Conservation (phyloP, 768 basidiomycete species). For the Boletus vermiculosoides region DNA sequence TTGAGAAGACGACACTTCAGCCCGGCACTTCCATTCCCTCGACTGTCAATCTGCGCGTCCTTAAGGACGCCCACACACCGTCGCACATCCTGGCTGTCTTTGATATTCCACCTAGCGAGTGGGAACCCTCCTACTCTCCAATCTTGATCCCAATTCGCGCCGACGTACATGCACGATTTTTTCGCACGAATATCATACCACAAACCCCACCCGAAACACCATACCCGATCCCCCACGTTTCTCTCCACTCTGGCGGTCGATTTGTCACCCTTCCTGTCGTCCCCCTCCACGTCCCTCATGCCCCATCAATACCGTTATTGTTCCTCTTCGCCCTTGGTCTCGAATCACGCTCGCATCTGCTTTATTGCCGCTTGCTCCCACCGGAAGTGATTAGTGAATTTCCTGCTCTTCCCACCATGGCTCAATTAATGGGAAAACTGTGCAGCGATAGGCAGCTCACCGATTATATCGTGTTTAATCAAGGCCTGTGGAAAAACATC, state of each 20-base stretch:
- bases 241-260: constrained; percentile 22
- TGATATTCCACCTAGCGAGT: constrained; percentile 30
- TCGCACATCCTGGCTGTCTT: constrained; percentile 57
- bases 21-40: constrained; percentile 36
- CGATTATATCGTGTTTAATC: constrained; percentile 40
- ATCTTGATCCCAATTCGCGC: constrained; percentile 54
- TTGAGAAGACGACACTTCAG: constrained; percentile 24
- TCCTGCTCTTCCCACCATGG: constrained; percentile 59
- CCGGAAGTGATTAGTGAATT: constrained; percentile 52
- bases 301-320: constrained; percentile 52
- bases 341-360: constrained; percentile 45
- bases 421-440: constrained; percentile 44
- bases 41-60: constrained; percentile 48
- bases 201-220: constrained; percentile 34
- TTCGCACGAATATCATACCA: constrained; percentile 37
- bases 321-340: constrained; percentile 58
- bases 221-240: constrained; percentile 31
- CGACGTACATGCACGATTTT: constrained; percentile 42
- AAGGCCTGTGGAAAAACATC: constrained; percentile 68
- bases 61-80: constrained; percentile 46
- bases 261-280: constrained; percentile 54
- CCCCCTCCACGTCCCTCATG: constrained; percentile 48
- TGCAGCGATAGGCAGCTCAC: constrained; percentile 38
- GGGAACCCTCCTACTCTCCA: constrained; percentile 35
- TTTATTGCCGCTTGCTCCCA: constrained; percentile 57